Evolutionary conservation across 2,329 filamentous ascomycete species (phyloP), one percentile per base, ranked within the genome.

Genomic region (Cladosporium sp.): DNA sequence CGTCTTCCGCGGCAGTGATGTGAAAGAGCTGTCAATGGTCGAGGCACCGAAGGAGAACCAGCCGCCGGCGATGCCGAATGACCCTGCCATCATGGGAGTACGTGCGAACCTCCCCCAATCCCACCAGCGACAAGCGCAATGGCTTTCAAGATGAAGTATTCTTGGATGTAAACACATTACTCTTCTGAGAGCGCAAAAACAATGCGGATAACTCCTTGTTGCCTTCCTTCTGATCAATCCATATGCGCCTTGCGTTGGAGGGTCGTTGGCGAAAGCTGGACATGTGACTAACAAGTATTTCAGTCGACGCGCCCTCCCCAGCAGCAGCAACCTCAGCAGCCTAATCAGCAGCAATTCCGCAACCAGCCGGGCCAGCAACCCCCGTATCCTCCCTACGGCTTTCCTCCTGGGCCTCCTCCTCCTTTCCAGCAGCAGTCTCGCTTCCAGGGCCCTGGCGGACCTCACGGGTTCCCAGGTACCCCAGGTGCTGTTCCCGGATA

Each of bases 181-280:
- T 80, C 83, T 85, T 86, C 87, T 87, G 87, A 86, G 86, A 87
- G 89, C 89, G 90, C 90, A 95, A 89, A 78, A 86, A 77, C 80
- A 81, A 77, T 95, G 91, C 95, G 85, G 91, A 95, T 75, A 85
- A 87, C 85, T 95, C 91, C 90, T 62, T 62, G 91, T 95, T 96
- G 91, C 90, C 91, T 96, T 96, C 91, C 91, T 96, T 95, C 90
- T 96, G 90, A 95, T 63, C 57, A 51, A 50, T 42, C 48, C 41
- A 9, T 14, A 35, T 22, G 9, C 13, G 41, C n/a, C 33, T 14
- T 28, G 2, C 18, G 13, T 16, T 19, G 14, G 9, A 35, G 5
- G n/a, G n/a, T 16, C 11, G 43, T 9, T 16, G 42, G 40, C n/a
- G 16, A 16, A 14, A 38, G 8, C 35, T 28, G 35, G 16, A 38